Evolutionary conservation across 2,329 filamentous ascomycete species (phyloP).

Genomic region (Balansia obtecta): DNA sequence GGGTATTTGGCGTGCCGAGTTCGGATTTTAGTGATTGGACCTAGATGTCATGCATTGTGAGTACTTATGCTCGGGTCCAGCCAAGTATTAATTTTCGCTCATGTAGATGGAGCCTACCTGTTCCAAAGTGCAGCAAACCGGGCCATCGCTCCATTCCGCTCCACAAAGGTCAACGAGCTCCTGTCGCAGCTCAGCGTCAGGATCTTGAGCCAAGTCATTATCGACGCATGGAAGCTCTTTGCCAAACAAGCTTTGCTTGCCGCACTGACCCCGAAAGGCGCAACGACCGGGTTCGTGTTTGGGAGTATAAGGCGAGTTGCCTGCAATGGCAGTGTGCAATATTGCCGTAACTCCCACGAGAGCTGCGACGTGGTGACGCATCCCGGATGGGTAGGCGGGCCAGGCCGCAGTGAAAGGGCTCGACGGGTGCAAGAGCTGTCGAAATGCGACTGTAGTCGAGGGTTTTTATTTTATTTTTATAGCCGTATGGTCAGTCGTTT

Average conservation of each 20-base stretch:
- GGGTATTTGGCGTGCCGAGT: slow-evolving; percentile 72
- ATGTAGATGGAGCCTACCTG: slow-evolving; percentile 42
- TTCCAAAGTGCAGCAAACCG: slow-evolving; percentile 72
- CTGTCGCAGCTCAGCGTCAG: slow-evolving; percentile 56
- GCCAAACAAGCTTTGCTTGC: slow-evolving; percentile 81
- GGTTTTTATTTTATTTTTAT: no score
- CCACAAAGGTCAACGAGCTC: slow-evolving; percentile 81
- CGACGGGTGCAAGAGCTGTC: neutral
- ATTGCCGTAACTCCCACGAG: slow-evolving; percentile 20
- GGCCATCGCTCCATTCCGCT: slow-evolving; percentile 67
- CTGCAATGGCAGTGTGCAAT: slow-evolving; percentile 14
- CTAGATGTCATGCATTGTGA: slow-evolving; percentile 25
- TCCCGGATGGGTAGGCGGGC: slow-evolving; percentile 9
- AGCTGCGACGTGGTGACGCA: slow-evolving; percentile 20
- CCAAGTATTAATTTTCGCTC: slow-evolving; percentile 6
- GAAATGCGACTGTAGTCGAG: neutral
- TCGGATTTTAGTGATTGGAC: slow-evolving; percentile 72
- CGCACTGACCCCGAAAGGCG: slow-evolving; percentile 83
- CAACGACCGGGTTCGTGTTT: slow-evolving; percentile 82
- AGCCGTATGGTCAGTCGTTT: neutral
- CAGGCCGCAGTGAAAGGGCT: slow-evolving; percentile 1
- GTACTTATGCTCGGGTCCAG: neutral
- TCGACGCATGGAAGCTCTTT: slow-evolving; percentile 85
- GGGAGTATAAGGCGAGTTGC: slow-evolving; percentile 28
- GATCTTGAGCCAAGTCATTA: slow-evolving; percentile 69